phyloP scores from a whole-genome alignment of 371 early-diverging fungal genomes.

The Mucor sp. region DNA sequence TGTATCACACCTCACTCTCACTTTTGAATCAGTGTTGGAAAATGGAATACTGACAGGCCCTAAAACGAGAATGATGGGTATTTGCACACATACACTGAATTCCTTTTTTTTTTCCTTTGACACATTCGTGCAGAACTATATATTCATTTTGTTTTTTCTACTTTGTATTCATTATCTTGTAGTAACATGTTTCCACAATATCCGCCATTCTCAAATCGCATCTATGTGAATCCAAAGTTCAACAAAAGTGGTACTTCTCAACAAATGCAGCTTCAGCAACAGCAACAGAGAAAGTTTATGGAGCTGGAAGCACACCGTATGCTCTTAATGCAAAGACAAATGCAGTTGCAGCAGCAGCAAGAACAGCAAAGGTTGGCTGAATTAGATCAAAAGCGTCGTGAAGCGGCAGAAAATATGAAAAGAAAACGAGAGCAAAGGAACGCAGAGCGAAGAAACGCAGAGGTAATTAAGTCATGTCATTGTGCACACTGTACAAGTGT shows the following conservation, averaged over 20 bases:
- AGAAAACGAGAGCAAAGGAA: constrained; percentile 4
- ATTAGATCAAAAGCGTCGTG: constrained; percentile 11
- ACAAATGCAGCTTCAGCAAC: not conserved
- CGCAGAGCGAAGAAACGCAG: not conserved
- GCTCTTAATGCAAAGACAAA: constrained; percentile 12
- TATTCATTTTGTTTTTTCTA: not conserved
- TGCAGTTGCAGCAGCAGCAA: not conserved
- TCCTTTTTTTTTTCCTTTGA: not conserved
- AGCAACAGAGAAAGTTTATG: constrained; percentile 6
- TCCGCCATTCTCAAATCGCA: constrained; percentile 19
- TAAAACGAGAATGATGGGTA: not conserved
- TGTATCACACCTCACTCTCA: too few relatives aligned
- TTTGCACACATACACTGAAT: not conserved
- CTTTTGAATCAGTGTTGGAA: not conserved
- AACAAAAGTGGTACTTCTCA: constrained; percentile 6
- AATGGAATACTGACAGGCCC: not conserved
- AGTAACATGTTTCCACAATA: constrained; percentile 17
- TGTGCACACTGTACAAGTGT: not conserved
- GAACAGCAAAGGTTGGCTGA: not conserved
- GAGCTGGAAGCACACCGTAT: constrained; percentile 16
- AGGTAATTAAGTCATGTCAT: not conserved
- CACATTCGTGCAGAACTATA: not conserved
- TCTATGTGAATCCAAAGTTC: constrained; percentile 24
- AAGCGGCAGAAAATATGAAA: constrained; percentile 15
- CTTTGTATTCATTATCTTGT: not conserved